Conservation (phyloP, 176 grass and related monocot species). For the Aechmea fasciata region DNA sequence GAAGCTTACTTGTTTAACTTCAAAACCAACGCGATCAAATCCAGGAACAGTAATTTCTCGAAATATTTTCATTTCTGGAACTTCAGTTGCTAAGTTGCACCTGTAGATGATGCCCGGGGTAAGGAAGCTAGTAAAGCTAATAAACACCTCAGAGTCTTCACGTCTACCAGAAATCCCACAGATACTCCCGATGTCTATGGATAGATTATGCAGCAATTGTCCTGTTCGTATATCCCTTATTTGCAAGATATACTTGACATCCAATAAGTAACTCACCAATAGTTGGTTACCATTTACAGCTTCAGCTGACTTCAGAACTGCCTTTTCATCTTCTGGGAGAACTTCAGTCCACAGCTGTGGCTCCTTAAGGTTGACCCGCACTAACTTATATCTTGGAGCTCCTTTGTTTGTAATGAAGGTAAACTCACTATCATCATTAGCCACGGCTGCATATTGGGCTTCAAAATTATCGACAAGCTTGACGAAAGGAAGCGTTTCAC, state of each 20-base stretch:
- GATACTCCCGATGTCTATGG: conserved; percentile 78
- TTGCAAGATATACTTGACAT: conserved; percentile 83
- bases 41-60: conserved; percentile 70
- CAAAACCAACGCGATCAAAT: conserved; percentile 62
- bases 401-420: conserved; percentile 85
- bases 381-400: conserved; percentile 75
- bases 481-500: conserved; percentile 68
- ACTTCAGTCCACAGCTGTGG: conserved; percentile 57
- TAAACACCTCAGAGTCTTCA: conserved; percentile 67
- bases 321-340: conserved; percentile 67
- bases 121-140: conserved; percentile 86
- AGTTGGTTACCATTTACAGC: conserved; percentile 63
- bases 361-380: conserved; percentile 54
- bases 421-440: conserved; percentile 71
- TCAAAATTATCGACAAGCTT: conserved; percentile 85
- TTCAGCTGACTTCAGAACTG: conserved; percentile 57
- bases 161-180: conserved; percentile 69
- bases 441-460: conserved; percentile 55
- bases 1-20: conserved; percentile 68
- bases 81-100: conserved; percentile 48
- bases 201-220: conserved; percentile 59
- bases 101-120: conserved; percentile 80
- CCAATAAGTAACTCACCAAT: conserved; percentile 76
- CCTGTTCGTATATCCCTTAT: conserved; percentile 77
- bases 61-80: conserved; percentile 76